Conservation (phyloP, 2,329 filamentous ascomycete genomes). For the Fusarium multiceps region DNA sequence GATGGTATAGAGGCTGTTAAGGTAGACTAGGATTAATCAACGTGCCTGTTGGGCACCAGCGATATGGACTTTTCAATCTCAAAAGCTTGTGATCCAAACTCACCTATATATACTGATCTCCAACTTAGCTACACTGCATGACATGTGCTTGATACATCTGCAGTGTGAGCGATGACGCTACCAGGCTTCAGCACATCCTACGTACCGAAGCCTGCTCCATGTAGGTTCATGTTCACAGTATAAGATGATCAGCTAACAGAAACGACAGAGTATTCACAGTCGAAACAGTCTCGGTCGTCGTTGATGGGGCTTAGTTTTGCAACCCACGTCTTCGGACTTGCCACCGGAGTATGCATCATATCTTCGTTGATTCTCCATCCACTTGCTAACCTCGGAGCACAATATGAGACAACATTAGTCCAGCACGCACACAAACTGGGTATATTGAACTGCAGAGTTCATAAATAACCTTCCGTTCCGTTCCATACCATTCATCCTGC, state of each 20-base stretch:
- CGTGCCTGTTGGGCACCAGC: constrained; percentile 13
- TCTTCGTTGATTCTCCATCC: not conserved
- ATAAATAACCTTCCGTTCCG: constrained; percentile 1
- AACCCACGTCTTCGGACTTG: not conserved
- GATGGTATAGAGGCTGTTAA: constrained; percentile 11
- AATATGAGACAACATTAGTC: not conserved
- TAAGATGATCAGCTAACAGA: not conserved
- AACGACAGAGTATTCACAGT: not conserved
- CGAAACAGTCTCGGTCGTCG: not conserved
- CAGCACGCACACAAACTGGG: constrained; percentile 1
- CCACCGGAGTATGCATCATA: not conserved
- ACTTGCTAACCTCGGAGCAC: not conserved
- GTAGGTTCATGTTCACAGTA: not conserved
- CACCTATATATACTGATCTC: not conserved
- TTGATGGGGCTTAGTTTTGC: not conserved
- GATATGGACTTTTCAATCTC: constrained; percentile 3
- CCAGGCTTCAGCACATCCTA: not conserved
- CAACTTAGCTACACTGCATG: not conserved
- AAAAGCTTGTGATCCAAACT: constrained; percentile 5
- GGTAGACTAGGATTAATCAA: constrained; percentile 39
- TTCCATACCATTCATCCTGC: not conserved
- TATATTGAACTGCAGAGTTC: constrained; percentile 8
- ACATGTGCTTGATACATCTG: not conserved
- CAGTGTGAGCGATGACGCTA: not conserved
- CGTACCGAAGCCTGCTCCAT: not conserved